A percentile compares a stretch with the other conserved stretches of the same genome.
phyloP scores from a whole-genome alignment of 2,329 filamentous ascomycete genomes.

The Neofusicoccum laricinum region DNA sequence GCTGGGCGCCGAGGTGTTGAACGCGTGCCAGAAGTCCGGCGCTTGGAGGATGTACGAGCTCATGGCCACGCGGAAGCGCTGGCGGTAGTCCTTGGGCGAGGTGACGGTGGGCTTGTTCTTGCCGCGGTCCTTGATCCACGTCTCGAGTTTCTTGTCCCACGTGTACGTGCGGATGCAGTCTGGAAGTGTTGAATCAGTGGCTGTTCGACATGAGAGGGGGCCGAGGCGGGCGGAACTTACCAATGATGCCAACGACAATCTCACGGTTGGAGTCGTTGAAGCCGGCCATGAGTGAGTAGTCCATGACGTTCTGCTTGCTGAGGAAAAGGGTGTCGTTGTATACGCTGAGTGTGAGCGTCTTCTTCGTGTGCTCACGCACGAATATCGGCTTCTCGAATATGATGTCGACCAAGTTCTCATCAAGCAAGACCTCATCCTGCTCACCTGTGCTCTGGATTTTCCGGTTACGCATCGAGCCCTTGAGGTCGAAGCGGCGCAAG shows the following conservation, averaged over 20 bases:
- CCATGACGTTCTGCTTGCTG: constrained; percentile 95
- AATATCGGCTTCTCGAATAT: constrained; percentile 97
- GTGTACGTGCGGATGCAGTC: constrained; percentile 98
- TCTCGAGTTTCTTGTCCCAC: constrained; percentile 99
- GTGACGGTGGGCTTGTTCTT: constrained; percentile 89
- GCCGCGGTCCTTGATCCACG: constrained; percentile 97
- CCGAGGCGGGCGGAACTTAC: constrained; percentile 20
- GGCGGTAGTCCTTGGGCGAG: constrained; percentile 96
- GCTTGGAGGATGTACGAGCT: constrained; percentile 78
- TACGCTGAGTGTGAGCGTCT: constrained; percentile 82
- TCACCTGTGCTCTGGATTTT: constrained; percentile 96
- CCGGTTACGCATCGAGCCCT: constrained; percentile 97
- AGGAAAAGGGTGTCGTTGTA: constrained; percentile 98
- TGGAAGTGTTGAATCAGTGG: constrained; percentile 12
- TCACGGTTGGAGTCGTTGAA: constrained; percentile 89
- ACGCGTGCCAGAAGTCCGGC: constrained; percentile 74
- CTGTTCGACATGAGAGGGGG: neutral
- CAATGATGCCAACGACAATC: constrained; percentile 91
- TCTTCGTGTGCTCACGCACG: constrained; percentile 92
- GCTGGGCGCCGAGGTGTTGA: constrained; percentile 29
- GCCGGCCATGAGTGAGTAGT: constrained; percentile 97
- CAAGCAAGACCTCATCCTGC: constrained; percentile 90
- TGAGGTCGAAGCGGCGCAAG: constrained; percentile 73
- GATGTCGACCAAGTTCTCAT: constrained; percentile 99
- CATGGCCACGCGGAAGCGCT: constrained; percentile 94